Conservation (phyloP, 768 basidiomycete species). For the Rhizopogon salebrosus region DNA sequence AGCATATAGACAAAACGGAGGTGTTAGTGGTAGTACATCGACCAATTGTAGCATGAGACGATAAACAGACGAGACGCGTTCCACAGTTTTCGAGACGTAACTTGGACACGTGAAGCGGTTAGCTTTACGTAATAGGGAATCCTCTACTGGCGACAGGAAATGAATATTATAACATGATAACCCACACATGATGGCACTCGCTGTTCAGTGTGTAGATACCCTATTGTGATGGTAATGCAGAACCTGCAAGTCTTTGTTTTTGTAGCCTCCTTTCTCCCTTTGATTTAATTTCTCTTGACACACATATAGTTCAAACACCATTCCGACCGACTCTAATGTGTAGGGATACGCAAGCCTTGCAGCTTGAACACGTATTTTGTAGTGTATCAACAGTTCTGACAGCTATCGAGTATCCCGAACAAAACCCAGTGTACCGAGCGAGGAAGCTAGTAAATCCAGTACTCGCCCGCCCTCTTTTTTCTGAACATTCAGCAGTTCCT, state of each 20-base stretch:
- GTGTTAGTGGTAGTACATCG: slow-evolving; percentile 1
- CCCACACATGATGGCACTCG: too few relatives aligned
- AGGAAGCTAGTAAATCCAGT: slow-evolving; percentile 67
- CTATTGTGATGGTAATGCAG: too few relatives aligned
- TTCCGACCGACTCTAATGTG: too few relatives aligned
- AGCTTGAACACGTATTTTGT: too few relatives aligned
- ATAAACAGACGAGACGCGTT: slow-evolving; percentile 11
- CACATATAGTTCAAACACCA: too few relatives aligned
- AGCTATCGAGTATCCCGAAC: slow-evolving; percentile 53
- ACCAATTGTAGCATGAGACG: not conserved
- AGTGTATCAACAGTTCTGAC: slow-evolving; percentile 22
- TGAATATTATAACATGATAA: too few relatives aligned
- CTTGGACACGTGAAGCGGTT: not conserved
- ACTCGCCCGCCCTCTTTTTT: slow-evolving; percentile 73
- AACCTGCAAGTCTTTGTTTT: too few relatives aligned
- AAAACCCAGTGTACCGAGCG: slow-evolving; percentile 71
- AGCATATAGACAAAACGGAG: slow-evolving; percentile 28
- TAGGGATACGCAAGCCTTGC: too few relatives aligned
- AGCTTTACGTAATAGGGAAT: not conserved
- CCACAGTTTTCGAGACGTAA: slow-evolving; percentile 19
- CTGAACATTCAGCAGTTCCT: slow-evolving; percentile 60
- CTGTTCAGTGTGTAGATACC: too few relatives aligned
- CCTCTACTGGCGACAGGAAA: too few relatives aligned
- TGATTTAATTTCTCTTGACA: too few relatives aligned
- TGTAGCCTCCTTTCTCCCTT: too few relatives aligned